Percentiles rank a stretch among this genome's conserved stretches.
Conservation (phyloP, 495 filamentous ascomycete genomes). For the Penicillium cinerascens region DNA sequence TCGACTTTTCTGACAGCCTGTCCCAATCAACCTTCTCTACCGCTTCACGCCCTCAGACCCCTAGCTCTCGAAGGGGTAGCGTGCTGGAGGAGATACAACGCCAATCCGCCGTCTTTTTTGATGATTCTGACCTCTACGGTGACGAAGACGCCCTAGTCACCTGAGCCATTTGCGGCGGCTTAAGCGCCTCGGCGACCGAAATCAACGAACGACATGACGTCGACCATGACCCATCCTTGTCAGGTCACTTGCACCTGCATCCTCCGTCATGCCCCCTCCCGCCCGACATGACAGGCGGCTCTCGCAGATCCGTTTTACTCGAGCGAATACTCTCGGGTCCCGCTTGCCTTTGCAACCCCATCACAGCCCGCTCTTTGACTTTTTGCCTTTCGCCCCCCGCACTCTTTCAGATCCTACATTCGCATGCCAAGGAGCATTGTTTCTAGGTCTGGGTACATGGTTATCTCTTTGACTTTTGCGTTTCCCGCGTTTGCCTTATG, state of each 20-base stretch:
- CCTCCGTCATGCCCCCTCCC: constrained; percentile 13
- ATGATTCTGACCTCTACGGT: constrained; percentile 46
- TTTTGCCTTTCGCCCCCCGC: constrained; percentile 9
- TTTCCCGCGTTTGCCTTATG: not conserved
- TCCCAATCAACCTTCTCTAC: constrained; percentile 20
- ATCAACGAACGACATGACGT: constrained; percentile 7
- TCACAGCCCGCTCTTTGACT: not conserved
- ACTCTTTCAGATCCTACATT: constrained; percentile 2
- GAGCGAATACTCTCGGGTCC: constrained; percentile 6
- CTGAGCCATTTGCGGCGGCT: constrained; percentile 16
- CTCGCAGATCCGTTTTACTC: constrained; percentile 7
- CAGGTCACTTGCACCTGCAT: constrained; percentile 16
- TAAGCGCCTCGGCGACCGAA: constrained; percentile 8
- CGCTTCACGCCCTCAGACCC: constrained; percentile 26
- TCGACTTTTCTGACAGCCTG: constrained; percentile 24
- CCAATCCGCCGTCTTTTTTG: constrained; percentile 61
- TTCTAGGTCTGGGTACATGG: constrained; percentile 10
- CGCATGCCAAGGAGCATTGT: constrained; percentile 14
- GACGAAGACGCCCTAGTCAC: constrained; percentile 27
- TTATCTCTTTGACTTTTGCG: not conserved
- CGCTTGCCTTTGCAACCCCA: not conserved
- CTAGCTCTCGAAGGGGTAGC: constrained; percentile 35
- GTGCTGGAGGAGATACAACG: constrained; percentile 57
- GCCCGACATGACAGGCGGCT: constrained; percentile 24
- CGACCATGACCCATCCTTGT: constrained; percentile 12